Evolutionary conservation across 73 alveolate genomes (phyloP).

Genomic region (Tetrahymena thermophila): DNA sequence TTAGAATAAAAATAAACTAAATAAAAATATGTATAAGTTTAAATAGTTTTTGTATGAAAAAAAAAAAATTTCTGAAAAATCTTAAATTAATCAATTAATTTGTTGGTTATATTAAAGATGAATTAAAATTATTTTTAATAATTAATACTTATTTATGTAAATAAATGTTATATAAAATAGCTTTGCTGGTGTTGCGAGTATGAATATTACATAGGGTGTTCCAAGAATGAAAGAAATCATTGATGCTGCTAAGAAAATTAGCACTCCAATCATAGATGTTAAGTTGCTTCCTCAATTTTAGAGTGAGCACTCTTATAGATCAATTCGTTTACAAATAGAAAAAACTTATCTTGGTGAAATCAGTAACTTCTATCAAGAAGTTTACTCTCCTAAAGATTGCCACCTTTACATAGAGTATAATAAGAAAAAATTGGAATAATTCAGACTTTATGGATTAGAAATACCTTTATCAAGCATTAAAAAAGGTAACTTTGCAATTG

Average conservation of each 20-base stretch:
- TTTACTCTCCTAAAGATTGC: not conserved
- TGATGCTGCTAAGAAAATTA: constrained; percentile 89
- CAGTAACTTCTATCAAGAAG: not conserved
- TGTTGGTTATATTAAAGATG: not conserved
- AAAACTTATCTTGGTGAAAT: not conserved
- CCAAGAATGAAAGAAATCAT: constrained; percentile 99
- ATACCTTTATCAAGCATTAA: not conserved
- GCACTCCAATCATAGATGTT: constrained; percentile 92
- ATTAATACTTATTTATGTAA: no score
- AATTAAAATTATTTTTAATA: not conserved
- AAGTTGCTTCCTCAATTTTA: not conserved
- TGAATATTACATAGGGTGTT: constrained; percentile 97
- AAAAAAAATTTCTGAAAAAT: no score
- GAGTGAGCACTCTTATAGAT: not conserved
- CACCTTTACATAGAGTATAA: not conserved
- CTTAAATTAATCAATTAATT: no score
- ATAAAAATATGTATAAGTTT: no score
- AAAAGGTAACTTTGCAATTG: not conserved
- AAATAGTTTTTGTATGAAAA: no score
- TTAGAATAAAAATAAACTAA: no score
- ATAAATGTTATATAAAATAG: not conserved
- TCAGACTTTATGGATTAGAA: not conserved
- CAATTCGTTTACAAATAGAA: not conserved
- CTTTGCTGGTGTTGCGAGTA: constrained; percentile 94
- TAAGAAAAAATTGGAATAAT: not conserved